These are phyloP conservation scores for Wickerhamomyces kurtzmanii DNA, from an alignment of 805 yeast genomes.

Conservation along the genomic window DNA sequence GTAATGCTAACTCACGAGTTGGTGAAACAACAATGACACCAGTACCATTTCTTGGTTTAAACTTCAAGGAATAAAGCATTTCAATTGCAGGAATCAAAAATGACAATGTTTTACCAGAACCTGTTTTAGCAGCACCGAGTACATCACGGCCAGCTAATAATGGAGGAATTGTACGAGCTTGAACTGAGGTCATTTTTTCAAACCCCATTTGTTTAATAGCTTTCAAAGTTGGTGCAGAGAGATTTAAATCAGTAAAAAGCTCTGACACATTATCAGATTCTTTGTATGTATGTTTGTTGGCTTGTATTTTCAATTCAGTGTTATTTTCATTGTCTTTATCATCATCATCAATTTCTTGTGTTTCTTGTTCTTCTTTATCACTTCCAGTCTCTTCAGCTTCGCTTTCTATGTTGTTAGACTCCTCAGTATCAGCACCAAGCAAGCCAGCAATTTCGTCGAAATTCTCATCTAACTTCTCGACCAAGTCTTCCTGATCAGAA, in stretches of 20 bases:
- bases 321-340: slow-evolving; percentile 13
- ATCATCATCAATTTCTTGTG: slow-evolving; percentile 1
- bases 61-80: slow-evolving; percentile 77
- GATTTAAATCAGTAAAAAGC: slow-evolving; percentile 38
- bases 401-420: slow-evolving; percentile 9
- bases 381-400: slow-evolving; percentile 11
- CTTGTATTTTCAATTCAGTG: slow-evolving; percentile 18
- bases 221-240: slow-evolving; percentile 74
- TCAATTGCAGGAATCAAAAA: slow-evolving; percentile 95
- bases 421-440: slow-evolving; percentile 35
- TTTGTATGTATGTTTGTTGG: slow-evolving; percentile 1
- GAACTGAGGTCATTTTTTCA: slow-evolving; percentile 86
- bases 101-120: slow-evolving; percentile 96
- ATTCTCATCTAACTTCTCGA: slow-evolving; percentile 46
- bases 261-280: slow-evolving; percentile 14
- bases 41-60: slow-evolving; percentile 97
- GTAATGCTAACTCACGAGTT: slow-evolving; percentile 95
- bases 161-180: slow-evolving; percentile 94
- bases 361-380: slow-evolving; percentile 10
- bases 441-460: slow-evolving; percentile 48
- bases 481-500: slow-evolving; percentile 30
- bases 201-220: slow-evolving; percentile 89
- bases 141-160: slow-evolving; percentile 94
- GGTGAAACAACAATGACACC: slow-evolving; percentile 96
- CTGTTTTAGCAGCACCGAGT: slow-evolving; percentile 98